Evolutionary conservation across 306 rosid genomes (phyloP).

Genomic region (Prunus persica): Prunus_persica_NCBIv2 NC_034016.1:2212001-2212500

Average conservation of each 20-base stretch:
- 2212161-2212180: constrained; percentile 60
- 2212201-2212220: constrained; percentile 42
- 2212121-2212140: constrained; percentile 42
- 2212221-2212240: constrained; percentile 42
- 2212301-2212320: constrained; percentile 81
- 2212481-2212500: background rate
- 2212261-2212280: constrained; percentile 96
- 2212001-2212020: constrained; percentile 32
- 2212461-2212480: background rate
- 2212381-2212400: background rate
- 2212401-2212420: background rate
- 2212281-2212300: constrained; percentile 94
- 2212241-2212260: constrained; percentile 94
- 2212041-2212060: constrained; percentile 38
- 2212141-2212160: constrained; percentile 49
- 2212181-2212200: constrained; percentile 53
- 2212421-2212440: too few species aligned
- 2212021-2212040: constrained; percentile 44
- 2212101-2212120: constrained; percentile 47
- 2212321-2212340: constrained; percentile 99
- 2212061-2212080: constrained; percentile 36
- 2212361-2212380: background rate
- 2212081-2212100: constrained; percentile 35
- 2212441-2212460: background rate
- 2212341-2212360: constrained; percentile 25